Evolutionary conservation across 2,329 filamentous ascomycete species (phyloP).

Genomic region (Grosmannia penicillata): DNA sequence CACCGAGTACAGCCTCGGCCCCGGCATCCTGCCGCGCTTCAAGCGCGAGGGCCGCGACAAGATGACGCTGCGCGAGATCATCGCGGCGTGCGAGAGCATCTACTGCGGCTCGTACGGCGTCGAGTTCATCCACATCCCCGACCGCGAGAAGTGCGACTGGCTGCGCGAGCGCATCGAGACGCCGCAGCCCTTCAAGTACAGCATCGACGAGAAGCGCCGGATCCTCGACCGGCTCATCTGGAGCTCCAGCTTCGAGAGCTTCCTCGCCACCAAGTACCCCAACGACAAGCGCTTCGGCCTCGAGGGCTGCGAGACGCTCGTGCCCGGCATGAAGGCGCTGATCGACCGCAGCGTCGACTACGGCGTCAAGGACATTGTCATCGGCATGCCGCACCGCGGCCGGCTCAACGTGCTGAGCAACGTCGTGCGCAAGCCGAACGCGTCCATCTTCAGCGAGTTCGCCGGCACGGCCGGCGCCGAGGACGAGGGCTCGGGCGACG

Average conservation of each 20-base stretch:
- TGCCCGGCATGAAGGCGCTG: slow-evolving; percentile 97
- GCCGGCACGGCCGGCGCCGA: slow-evolving; percentile 73
- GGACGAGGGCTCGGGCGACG: slow-evolving; percentile 94
- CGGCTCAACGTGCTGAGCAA: slow-evolving; percentile 96
- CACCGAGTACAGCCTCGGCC: slow-evolving; percentile 79
- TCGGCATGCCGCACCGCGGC: slow-evolving; percentile 98
- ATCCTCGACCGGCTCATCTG: slow-evolving; percentile 96
- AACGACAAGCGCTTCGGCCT: slow-evolving; percentile 99
- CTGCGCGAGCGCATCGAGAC: slow-evolving; percentile 89
- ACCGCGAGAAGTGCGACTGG: slow-evolving; percentile 97
- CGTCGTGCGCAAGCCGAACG: slow-evolving; percentile 96
- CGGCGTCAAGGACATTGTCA: slow-evolving; percentile 97
- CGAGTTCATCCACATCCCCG: slow-evolving; percentile 98
- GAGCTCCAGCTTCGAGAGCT: slow-evolving; percentile 94
- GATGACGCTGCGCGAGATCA: slow-evolving; percentile 93
- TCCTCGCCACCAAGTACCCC: slow-evolving; percentile 93
- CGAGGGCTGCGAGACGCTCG: slow-evolving; percentile 90
- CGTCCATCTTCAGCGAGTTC: slow-evolving; percentile 99
- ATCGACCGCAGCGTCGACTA: slow-evolving; percentile 98
- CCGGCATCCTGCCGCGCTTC: slow-evolving; percentile 90
- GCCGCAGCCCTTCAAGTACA: slow-evolving; percentile 90
- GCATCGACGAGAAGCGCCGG: slow-evolving; percentile 92
- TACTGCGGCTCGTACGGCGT: slow-evolving; percentile 97
- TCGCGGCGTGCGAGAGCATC: slow-evolving; percentile 81
- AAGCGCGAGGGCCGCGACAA: slow-evolving; percentile 77